Evolutionary conservation across 2,329 filamentous ascomycete genomes (phyloP).

Genomic region (Fusarium sp.): DNA sequence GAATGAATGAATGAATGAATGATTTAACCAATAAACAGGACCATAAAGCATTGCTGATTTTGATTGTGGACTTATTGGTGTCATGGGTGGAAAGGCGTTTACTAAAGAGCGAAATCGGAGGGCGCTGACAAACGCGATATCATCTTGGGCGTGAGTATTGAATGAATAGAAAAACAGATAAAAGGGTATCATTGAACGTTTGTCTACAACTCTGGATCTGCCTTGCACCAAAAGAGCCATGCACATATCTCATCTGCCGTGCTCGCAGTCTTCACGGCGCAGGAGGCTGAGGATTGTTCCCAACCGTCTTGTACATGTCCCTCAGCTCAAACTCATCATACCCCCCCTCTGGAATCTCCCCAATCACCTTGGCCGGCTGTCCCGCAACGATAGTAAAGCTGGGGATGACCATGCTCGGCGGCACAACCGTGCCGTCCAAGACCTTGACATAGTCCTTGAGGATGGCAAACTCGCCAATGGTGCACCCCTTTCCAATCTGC

Average conservation of each 20-base stretch:
- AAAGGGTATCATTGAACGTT: constrained; percentile 39
- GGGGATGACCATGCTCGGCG: constrained; percentile 89
- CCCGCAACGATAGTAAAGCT: constrained; percentile 93
- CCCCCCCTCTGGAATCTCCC: constrained; percentile 79
- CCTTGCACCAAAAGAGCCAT: not conserved
- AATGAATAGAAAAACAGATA: not conserved
- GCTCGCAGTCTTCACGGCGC: constrained; percentile 35
- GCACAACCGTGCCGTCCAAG: constrained; percentile 83
- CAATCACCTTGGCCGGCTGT: constrained; percentile 79
- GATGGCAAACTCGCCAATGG: constrained; percentile 86
- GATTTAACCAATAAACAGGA: not conserved
- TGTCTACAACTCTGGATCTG: constrained; percentile 5
- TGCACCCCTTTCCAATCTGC: constrained; percentile 79
- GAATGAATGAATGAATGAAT: not conserved
- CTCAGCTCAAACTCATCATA: constrained; percentile 71
- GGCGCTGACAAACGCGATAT: not conserved
- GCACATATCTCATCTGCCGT: not conserved
- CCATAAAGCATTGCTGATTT: not conserved
- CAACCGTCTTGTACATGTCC: constrained; percentile 70
- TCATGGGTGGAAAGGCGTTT: not conserved
- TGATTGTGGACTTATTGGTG: not conserved
- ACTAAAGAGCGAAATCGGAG: not conserved
- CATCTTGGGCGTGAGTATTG: too few relatives aligned
- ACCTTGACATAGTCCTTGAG: constrained; percentile 94
- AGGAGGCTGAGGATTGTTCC: constrained; percentile 60